Evolutionary conservation across 257 asterid species (phyloP), one percentile per base, ranked within the genome.

Genomic region (Fraxinus anomala): DNA sequence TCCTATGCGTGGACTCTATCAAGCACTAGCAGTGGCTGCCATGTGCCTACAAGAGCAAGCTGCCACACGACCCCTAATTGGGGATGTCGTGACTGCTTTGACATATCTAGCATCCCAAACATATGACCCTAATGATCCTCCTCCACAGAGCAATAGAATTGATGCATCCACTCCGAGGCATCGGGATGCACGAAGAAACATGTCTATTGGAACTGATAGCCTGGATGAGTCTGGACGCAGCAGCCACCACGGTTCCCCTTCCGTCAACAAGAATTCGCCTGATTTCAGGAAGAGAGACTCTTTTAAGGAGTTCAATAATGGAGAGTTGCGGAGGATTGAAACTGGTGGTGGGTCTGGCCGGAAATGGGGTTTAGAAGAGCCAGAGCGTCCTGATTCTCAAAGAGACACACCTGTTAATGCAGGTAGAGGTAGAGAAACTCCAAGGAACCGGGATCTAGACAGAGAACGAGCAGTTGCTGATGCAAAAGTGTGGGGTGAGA

Each of bases 21-120:
- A 93, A 72, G 98, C 98, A 13, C 84, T 95, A 16, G 96, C 97
- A 4, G 99, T 95, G 76, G 99, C 98, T 12, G 98, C 98, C 76
- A 95, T 95, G 99, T 95, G 99, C 91, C 85, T 95, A 84, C 98
- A 91, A 81, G 99, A 95, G 83, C 97, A 91, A 83, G 98, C 98
- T 36, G 90, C 96, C 28, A 87, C 94, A 5, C 87, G 99, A 34
- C 99, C 99, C 61, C 85, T 89, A 47, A 95, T 95, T 6, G 96
- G 97, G 3, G 98, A 93, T 21, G 97, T 95, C 5, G 99, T 95
- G 78, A 93, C 94, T 19, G 99, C 99, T 39, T 72, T 93, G 81
- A 69, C 96, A 1, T 91, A 90, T 79, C 81, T 95, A 70, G 96
- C 97, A 10, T 89, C 97, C 6, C 97, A 91, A 72, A 82, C 92